Evolutionary conservation across 2,329 filamentous ascomycete species (phyloP), one percentile per base, ranked within the genome.

Genomic region (Aureobasidium sp.): DNA sequence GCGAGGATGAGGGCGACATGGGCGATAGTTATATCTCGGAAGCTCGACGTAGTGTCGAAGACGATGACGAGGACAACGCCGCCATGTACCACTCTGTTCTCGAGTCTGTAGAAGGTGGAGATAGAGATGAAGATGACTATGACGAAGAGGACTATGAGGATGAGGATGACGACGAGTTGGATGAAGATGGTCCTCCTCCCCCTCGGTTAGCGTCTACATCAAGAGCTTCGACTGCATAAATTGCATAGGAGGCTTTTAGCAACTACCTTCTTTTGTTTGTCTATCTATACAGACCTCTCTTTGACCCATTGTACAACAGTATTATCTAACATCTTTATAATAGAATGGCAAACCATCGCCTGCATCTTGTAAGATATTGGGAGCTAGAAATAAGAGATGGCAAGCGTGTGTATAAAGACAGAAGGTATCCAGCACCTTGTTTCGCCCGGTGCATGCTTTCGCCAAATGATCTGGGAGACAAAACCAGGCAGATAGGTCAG

Each of bases 31-130:
- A 57, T n/a, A 25, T 62, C 15, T 78, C 76, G 13, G 54, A 63
- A 42, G 39, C 52, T 53, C 37, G 62, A 55, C 49, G 54, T 36
- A 53, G 61, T 42, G 66, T 79, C 13, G 81, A 83, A 50, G 74
- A 81, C 16, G 72, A 70, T 3, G 67, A 66, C 3, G 80, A 83
- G 48, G 74, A 81, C 16, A 72, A 70, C 3, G 66, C 66, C 3
- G 69, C 73, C 25, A 66, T 81, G 60, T 74, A 73, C 9, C 78
- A 80, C 30, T 82, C 80, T 1, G 74, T 79, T 5, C 72, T 81
- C 29, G 79, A 79, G n/a, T 77, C 78, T 25, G 75, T 83, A 5
- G 79, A 80, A 48, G 74, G 76, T 27, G 70, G 76, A 21, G 69
- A 74, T 30, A 66, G n/a, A 2, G 69, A 67, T 3, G 66, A 69